Percentiles rank a stretch among this genome's conserved stretches.
Conservation (phyloP, 345 rosid genomes). For the Dimocarpus longan region DNA sequence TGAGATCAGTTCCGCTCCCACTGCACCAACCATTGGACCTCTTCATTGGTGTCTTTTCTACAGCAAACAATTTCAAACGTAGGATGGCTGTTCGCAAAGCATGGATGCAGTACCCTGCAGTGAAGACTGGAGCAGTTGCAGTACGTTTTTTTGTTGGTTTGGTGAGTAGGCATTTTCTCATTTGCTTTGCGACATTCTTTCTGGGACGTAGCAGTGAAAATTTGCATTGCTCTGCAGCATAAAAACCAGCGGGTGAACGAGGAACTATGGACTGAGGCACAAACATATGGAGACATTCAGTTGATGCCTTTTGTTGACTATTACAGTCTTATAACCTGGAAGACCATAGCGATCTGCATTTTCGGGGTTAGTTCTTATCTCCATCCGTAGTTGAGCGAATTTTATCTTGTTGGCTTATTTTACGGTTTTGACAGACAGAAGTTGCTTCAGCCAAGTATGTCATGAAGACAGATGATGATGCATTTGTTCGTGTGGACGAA, state of each 20-base stretch:
- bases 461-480: slow-evolving; percentile 50
- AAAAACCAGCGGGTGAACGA: slow-evolving; percentile 44
- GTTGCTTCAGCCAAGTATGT: slow-evolving; percentile 45
- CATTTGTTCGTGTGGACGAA: slow-evolving; percentile 49
- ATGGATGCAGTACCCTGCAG: slow-evolving; percentile 49
- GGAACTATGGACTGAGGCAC: slow-evolving; percentile 45
- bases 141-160: slow-evolving; percentile 48
- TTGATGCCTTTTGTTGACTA: slow-evolving; percentile 48
- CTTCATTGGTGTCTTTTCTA: slow-evolving; percentile 45
- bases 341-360: slow-evolving; percentile 49
- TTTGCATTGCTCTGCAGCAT: slow-evolving; percentile 33
- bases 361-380: slow-evolving; percentile 36
- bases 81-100: slow-evolving; percentile 50
- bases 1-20: slow-evolving; percentile 34
- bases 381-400: not conserved
- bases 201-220: not conserved
- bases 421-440: slow-evolving; percentile 38
- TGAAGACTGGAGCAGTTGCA: slow-evolving; percentile 35
- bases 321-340: slow-evolving; percentile 44
- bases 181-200: not conserved
- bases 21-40: slow-evolving; percentile 28
- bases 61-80: slow-evolving; percentile 48
- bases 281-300: slow-evolving; percentile 40
- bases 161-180: slow-evolving; percentile 27
- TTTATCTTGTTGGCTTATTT: slow-evolving; percentile 15